A percentile compares a stretch with the other conserved stretches of the same genome.
phyloP scores from a whole-genome alignment of 2,329 filamentous ascomycete species.

The Ophiostoma tasmaniense region DNA sequence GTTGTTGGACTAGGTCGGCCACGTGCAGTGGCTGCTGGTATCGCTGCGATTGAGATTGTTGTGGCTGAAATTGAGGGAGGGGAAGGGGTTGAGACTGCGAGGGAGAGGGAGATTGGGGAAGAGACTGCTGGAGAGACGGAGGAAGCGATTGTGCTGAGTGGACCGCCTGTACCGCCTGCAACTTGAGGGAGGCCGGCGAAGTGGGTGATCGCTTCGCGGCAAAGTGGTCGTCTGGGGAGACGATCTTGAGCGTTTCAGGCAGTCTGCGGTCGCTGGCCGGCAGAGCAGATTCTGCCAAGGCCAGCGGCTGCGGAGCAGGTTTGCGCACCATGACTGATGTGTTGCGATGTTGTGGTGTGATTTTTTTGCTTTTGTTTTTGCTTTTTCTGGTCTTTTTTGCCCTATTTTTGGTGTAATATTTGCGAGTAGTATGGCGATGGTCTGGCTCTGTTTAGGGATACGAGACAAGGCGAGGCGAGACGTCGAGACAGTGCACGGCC shows the following conservation, averaged over 20 bases:
- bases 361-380: background rate
- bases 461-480: slow-evolving; percentile 7
- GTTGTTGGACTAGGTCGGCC: slow-evolving; percentile 27
- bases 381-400: background rate
- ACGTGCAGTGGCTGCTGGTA: slow-evolving; percentile 25
- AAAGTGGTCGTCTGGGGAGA: slow-evolving; percentile 30
- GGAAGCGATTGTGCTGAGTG: slow-evolving; percentile 2
- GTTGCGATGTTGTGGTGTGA: background rate
- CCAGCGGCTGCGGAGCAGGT: slow-evolving; percentile 49
- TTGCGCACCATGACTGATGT: slow-evolving; percentile 45
- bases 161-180: slow-evolving; percentile 6
- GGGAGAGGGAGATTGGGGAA: slow-evolving; percentile 34
- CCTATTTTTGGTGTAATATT: background rate
- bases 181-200: slow-evolving; percentile 29
- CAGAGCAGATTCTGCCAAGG: slow-evolving; percentile 37
- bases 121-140: background rate
- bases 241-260: slow-evolving; percentile 29
- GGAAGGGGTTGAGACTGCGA: slow-evolving; percentile 30
- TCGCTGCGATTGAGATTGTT: slow-evolving; percentile 10
- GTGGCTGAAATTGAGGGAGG: slow-evolving; percentile 9
- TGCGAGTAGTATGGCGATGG: background rate
- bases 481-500: slow-evolving; percentile 8
- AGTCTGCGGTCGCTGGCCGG: slow-evolving; percentile 29
- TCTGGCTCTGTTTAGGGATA: slow-evolving; percentile 2
- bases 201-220: slow-evolving; percentile 31